Evolutionary conservation across 768 basidiomycete species (phyloP), one percentile per base, ranked within the genome.

Genomic region (Phaffia australis): DNA sequence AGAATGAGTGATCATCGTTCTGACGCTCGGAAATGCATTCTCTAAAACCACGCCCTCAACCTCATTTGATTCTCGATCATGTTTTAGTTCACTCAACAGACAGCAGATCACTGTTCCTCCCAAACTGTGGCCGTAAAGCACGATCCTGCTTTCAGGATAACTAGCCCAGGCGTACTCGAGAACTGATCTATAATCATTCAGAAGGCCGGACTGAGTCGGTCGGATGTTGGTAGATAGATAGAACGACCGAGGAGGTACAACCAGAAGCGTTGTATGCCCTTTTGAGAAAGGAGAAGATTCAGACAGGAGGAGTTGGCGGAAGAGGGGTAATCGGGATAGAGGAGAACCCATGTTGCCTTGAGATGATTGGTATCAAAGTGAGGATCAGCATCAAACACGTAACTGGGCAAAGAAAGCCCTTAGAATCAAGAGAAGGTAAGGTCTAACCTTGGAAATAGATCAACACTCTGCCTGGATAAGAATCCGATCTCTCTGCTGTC

Each of bases 311-410:
- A 71, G 72, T 4, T 69, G 64, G 1, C 79, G 70, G 70, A 82
- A 81, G 49, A 81, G 72, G 1, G 81, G 80, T 11, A 81, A 65
- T 15, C 81, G 79, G 18, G 77, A 74, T 2, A 82, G 72, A 0
- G 81, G 81, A 48, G 80, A 81, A 1, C 81, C 81, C 3, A 81
- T 80, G 66, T 82, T 82, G n/a, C 81, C 81, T 79, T 65, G 29
- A 15, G 8, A 6, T 30, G 18, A 29, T 21, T 27, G 23, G 25
- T 3, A 7, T 14, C 18, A 9, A 47, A 30, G 21, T 5, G 29
- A 14, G 54, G 5, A 14, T 55, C n/a, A 48, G 54, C 29, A 15
- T 18, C 32, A 19, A 6, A 27, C 27, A 8, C 16, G 27, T 19
- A 27, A 57, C 27, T 23, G 56, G 27, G 27, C 56, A 32, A 57